Percentiles rank a stretch among this genome's conserved stretches.
Evolutionary conservation across 2,329 filamentous ascomycete genomes (phyloP).

Genomic region (Ceratocystis huliohia): DNA sequence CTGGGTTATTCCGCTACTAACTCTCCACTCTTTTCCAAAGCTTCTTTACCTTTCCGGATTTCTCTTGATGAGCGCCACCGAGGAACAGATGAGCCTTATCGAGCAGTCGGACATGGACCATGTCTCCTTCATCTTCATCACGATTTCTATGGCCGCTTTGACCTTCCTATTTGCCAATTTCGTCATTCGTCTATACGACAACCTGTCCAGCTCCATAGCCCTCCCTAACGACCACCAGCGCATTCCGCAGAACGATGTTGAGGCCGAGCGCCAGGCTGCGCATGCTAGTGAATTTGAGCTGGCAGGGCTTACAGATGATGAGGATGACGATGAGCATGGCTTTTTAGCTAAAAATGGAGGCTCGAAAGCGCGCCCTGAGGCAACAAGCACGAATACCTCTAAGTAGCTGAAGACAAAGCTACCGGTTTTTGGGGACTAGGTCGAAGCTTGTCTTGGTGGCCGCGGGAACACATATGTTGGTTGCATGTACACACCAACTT

Average conservation of each 20-base stretch:
- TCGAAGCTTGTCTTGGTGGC: background rate
- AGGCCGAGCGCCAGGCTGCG: constrained; percentile 46
- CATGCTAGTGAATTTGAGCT: constrained; percentile 92
- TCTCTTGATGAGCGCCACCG: constrained; percentile 93
- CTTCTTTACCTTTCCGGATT: constrained; percentile 86
- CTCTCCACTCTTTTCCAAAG: constrained; percentile 33
- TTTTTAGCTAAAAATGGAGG: background rate
- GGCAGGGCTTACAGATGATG: constrained; percentile 77
- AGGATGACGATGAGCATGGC: constrained; percentile 36
- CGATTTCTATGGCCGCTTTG: constrained; percentile 82
- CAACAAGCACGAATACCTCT: background rate
- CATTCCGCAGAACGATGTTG: constrained; percentile 24
- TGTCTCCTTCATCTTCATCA: constrained; percentile 80
- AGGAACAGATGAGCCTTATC: constrained; percentile 83
- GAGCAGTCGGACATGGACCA: constrained; percentile 65
- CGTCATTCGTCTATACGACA: constrained; percentile 72
- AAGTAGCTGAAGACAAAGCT: too few relatives aligned
- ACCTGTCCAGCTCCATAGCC: constrained; percentile 33
- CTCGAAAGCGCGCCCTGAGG: background rate
- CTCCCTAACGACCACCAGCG: background rate
- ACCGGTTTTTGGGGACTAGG: background rate
- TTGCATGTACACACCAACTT: background rate
- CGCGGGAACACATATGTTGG: background rate
- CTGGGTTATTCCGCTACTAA: too few relatives aligned
- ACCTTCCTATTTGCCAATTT: constrained; percentile 84